A percentile compares a stretch with the other conserved stretches of the same genome.
phyloP scores from a whole-genome alignment of 768 basidiomycete species.

The Chalciporus chontae region DNA sequence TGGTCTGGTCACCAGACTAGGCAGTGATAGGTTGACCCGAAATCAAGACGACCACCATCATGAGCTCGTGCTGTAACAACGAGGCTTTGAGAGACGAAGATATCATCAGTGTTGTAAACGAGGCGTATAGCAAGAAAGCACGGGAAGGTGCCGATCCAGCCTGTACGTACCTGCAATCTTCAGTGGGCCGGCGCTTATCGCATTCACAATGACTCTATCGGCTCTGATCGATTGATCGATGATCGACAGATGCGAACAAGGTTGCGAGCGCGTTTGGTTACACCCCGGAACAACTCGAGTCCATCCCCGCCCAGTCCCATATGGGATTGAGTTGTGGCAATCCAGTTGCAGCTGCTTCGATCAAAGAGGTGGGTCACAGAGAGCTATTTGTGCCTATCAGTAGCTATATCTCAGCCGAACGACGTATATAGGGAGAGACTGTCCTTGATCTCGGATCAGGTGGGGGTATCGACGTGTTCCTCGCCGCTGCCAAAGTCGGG shows the following conservation, averaged over 20 bases:
- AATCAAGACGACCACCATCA: not conserved
- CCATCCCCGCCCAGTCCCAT: conserved; percentile 42
- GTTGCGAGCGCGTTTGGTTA: conserved; percentile 45
- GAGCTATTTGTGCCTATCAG: not conserved
- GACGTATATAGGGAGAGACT: conserved; percentile 43
- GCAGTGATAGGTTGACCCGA: no score
- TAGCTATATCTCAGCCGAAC: not conserved
- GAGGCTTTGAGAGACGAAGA: not conserved
- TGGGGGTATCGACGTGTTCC: conserved; percentile 53
- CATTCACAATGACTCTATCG: not conserved
- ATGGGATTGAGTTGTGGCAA: conserved; percentile 56
- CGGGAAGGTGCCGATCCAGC: conserved; percentile 4
- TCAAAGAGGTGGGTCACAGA: conserved; percentile 38
- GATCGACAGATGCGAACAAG: conserved; percentile 9
- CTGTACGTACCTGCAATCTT: conserved; percentile 10
- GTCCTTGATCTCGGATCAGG: conserved; percentile 58
- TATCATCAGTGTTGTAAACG: not conserved
- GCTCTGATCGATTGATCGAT: not conserved
- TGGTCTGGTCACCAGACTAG: no score
- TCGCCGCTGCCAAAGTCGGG: conserved; percentile 50
- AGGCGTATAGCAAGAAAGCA: not conserved
- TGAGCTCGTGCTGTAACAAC: not conserved
- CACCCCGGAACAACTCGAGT: conserved; percentile 37
- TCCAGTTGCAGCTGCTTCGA: conserved; percentile 42
- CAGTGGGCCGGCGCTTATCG: not conserved